phyloP scores from a whole-genome alignment of 257 asterid species.

The Solanum tacnaense region DNA sequence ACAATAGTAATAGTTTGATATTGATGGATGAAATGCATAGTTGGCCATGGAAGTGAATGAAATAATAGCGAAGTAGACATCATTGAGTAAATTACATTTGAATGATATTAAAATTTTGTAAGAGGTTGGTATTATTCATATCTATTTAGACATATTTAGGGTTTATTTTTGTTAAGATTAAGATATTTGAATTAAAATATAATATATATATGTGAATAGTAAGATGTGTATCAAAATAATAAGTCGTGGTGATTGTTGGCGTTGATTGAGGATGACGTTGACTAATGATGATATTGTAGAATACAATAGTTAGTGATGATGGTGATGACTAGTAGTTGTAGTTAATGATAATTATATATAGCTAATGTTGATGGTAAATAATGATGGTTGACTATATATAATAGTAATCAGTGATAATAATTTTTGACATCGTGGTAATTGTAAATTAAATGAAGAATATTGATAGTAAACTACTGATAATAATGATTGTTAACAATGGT shows the following conservation, averaged over 20 bases:
- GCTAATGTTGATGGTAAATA: not conserved
- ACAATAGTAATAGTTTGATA: not conserved
- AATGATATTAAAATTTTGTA: not conserved
- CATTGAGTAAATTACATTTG: not conserved
- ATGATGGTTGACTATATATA: not conserved
- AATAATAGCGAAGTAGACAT: not conserved
- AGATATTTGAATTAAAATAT: not conserved
- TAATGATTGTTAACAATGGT: not conserved
- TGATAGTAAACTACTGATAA: not conserved
- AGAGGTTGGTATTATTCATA: not conserved
- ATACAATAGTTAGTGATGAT: not conserved
- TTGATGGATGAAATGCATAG: not conserved
- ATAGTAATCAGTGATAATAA: not conserved
- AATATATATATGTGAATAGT: not conserved
- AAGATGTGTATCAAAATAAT: not conserved
- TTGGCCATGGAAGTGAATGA: not conserved
- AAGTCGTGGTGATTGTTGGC: not conserved
- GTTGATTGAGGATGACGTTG: not conserved
- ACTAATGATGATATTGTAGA: not conserved
- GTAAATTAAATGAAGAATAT: too few species aligned
- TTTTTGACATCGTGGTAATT: too few species aligned
- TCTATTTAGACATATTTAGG: not conserved
- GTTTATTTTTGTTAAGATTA: not conserved
- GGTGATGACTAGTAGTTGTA: not conserved
- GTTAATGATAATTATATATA: not conserved